Conservation (phyloP, 2,329 filamentous ascomycete genomes). For the Cytospora piceae region DNA sequence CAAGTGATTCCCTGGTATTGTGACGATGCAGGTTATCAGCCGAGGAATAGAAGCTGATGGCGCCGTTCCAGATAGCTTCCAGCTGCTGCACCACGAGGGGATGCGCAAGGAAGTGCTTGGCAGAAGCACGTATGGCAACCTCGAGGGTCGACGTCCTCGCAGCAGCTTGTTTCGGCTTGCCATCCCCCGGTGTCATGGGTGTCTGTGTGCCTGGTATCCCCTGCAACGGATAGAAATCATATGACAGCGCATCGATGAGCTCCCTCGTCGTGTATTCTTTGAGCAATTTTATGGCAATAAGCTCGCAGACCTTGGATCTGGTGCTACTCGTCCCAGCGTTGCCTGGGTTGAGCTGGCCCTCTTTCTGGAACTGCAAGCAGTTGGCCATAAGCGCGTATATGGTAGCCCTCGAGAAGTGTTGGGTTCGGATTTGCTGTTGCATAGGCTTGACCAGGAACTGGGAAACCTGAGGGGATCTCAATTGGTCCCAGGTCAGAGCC, state of each 20-base stretch:
- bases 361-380: constrained; percentile 89
- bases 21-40: constrained; percentile 82
- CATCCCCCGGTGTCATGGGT: constrained; percentile 44
- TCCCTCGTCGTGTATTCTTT: constrained; percentile 89
- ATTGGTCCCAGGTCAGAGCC: constrained; percentile 89
- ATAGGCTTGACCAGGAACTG: constrained; percentile 96
- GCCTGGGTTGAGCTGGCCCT: constrained; percentile 78
- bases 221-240: constrained; percentile 92
- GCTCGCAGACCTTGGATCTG: constrained; percentile 84
- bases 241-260: constrained; percentile 90
- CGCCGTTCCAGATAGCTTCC: constrained; percentile 97
- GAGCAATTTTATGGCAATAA: constrained; percentile 85
- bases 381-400: constrained; percentile 92
- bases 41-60: constrained; percentile 89
- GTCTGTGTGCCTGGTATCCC: constrained; percentile 61
- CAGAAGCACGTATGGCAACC: constrained; percentile 88
- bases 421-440: constrained; percentile 81
- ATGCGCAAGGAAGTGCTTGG: constrained; percentile 90
- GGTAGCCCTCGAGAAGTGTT: constrained; percentile 84
- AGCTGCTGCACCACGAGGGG: constrained; percentile 91
- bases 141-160: constrained; percentile 88
- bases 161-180: constrained; percentile 57
- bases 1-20: constrained; percentile 36
- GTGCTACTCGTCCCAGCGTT: constrained; percentile 85
- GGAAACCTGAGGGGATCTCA: constrained; percentile 93